Evolutionary conservation across 352 stramenopile genomes (phyloP), one percentile per base, ranked within the genome.

Genomic region (Lagenidium sp.): DNA sequence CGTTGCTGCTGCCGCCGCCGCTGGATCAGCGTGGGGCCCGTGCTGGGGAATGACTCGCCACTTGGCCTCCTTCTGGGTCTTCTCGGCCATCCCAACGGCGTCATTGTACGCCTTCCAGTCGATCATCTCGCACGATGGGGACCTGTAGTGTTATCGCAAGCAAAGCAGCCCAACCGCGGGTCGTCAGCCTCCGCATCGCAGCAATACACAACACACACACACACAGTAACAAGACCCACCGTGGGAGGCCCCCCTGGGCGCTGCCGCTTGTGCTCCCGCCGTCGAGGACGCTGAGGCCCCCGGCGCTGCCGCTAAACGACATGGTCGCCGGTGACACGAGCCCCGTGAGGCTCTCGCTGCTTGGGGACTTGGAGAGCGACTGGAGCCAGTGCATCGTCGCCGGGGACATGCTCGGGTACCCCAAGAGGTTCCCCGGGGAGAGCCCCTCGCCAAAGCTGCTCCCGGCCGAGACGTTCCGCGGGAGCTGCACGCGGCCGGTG

Each of bases 51-150:
- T 91, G 22, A 86, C 74, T 18, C 74, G 67, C 78, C 78, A 91
- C 45, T 85, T 85, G 25, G 59, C 41, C 21, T 80, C 72, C 30
- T 84, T 83, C 29, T 76, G 65, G 0, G 53, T 48, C 45, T 83
- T 82, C 39, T 88, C 76, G 3, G 46, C 54, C 18, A 50, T 50
- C 18, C 49, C 54, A 13, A 48, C 53, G 1, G 73, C 64, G 20
- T 91, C 78, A 41, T 91, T 91, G 60, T 88, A 86, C 42, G 72
- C 68, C 46, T 91, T 91, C 78, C 78, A 91, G 60, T 91, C 78
- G 44, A 91, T 91, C 37, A 82, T 81, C 35, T 86, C 78, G 38
- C 74, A 82, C 21, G 76, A 85, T 19, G 69, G 62, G 4, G 65
- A 65, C 29, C 71, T 82, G 47, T 41, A 15, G 11, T 34, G 28